Evolutionary conservation across 805 yeast species (phyloP).

Genomic region (Candida xiaguanensis): DNA sequence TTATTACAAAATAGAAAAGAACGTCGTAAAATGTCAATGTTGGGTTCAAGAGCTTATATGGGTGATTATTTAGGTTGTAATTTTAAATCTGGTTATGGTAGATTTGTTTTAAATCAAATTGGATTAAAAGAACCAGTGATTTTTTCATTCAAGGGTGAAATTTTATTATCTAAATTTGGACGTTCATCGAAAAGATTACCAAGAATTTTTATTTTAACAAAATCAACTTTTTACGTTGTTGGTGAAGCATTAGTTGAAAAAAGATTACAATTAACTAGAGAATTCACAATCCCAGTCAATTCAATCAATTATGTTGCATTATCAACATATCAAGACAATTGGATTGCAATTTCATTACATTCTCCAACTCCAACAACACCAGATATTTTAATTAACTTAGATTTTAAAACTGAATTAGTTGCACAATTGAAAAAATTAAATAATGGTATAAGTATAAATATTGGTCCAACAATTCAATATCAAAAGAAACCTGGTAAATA

Average conservation of each 20-base stretch:
- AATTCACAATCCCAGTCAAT: constrained; percentile 57
- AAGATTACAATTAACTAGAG: constrained; percentile 53
- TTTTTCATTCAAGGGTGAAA: constrained; percentile 81
- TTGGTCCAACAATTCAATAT: constrained; percentile 73
- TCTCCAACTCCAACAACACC: constrained; percentile 52
- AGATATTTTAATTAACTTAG: constrained; percentile 75
- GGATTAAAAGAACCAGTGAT: constrained; percentile 68
- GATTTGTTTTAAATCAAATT: constrained; percentile 63
- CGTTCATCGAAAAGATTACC: constrained; percentile 80
- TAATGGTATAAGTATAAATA: constrained; percentile 53
- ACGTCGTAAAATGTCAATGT: constrained; percentile 80
- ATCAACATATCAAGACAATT: constrained; percentile 82
- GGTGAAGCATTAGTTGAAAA: constrained; percentile 68
- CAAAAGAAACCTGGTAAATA: constrained; percentile 88
- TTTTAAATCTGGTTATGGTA: constrained; percentile 66
- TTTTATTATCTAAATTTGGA: constrained; percentile 82
- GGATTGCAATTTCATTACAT: constrained; percentile 70
- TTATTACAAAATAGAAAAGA: constrained; percentile 75
- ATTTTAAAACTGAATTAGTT: constrained; percentile 84
- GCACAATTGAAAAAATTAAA: constrained; percentile 67
- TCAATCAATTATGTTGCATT: constrained; percentile 61
- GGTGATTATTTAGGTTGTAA: constrained; percentile 94
- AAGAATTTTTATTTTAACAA: constrained; percentile 69
- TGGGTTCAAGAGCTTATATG: constrained; percentile 84
- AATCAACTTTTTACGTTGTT: constrained; percentile 58